Evolutionary conservation across 306 rosid species (phyloP), one percentile per base, ranked within the genome.

Genomic region (Malus fusca): DNA sequence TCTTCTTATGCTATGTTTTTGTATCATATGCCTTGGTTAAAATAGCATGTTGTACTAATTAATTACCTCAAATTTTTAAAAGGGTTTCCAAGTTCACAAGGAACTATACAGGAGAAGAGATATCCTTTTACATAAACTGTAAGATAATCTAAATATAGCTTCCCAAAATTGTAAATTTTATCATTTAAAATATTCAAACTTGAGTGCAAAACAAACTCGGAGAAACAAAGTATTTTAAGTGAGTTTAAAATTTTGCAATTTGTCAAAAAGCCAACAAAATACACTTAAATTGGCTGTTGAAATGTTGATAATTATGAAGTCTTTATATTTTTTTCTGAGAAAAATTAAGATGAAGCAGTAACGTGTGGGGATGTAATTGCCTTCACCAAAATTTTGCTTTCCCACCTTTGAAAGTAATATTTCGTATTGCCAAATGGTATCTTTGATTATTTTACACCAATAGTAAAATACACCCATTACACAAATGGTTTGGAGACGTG

Each of bases 351-450:
- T 69, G 13, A 69, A 61, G 37, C 23, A 26, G 11, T 37, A 55
- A 61, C 63, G 73, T 73, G 79, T 77, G 69, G 82, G 82, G 79
- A 51, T 71, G 81, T 58, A 62, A 17, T 18, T 56, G 72, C 60
- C 53, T 81, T 58, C 59, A 21, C 59, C 75, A 37, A 77, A 66
- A 44, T 58, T 66, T 70, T 68, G 26, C 11, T 72, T 40, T 28
- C 61, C 66, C 37, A 71, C 70, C 18, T 70, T 66, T 75, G 62
- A 63, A 66, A 8, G 31, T 53, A 75, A 59, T 42, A 22, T 75
- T 63, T 65, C 69, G 42, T 71, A 44, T 56, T 31, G 74, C 66
- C 58, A 60, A 59, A 60, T 56, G 74, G 70, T 8, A 63, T 69
- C 72, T 53, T 63, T 52, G 64, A 75, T 80, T 70, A 55, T 15